These are phyloP conservation scores for Solanum hybrid DNA, from an alignment of 305 asterid species.

Conservation along the genomic window DNA sequence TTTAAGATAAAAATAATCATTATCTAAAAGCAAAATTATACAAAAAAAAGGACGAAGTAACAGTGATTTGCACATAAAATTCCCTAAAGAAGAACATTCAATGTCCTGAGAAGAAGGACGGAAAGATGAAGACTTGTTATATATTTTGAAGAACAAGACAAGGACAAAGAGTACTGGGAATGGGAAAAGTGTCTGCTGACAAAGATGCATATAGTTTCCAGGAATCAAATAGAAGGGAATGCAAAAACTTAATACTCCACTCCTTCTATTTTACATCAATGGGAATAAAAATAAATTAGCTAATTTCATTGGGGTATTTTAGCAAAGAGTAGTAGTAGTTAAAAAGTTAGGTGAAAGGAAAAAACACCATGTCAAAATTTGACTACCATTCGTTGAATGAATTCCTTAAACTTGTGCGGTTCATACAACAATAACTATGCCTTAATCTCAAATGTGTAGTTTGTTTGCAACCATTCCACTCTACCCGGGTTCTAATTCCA, in stretches of 20 bases:
- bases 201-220: neutral
- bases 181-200: neutral
- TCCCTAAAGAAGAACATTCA: neutral
- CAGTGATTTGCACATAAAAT: neutral
- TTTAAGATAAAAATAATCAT: neutral
- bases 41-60: neutral
- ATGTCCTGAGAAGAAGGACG: neutral
- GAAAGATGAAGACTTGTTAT: neutral
- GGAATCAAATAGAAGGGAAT: neutral
- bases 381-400: neutral
- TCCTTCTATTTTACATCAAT: neutral
- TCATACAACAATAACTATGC: neutral
- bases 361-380: neutral
- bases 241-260: neutral
- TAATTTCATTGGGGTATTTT: neutral
- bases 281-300: neutral
- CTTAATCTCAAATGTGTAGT: neutral
- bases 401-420: neutral
- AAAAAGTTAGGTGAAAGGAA: neutral
- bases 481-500: neutral
- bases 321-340: neutral
- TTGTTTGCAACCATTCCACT: neutral
- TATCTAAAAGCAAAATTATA: neutral
- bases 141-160: neutral
- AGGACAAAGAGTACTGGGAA: neutral